phyloP scores from a whole-genome alignment of 192 early-diverging fungal genomes.

The Gonapodya sp. region DNA sequence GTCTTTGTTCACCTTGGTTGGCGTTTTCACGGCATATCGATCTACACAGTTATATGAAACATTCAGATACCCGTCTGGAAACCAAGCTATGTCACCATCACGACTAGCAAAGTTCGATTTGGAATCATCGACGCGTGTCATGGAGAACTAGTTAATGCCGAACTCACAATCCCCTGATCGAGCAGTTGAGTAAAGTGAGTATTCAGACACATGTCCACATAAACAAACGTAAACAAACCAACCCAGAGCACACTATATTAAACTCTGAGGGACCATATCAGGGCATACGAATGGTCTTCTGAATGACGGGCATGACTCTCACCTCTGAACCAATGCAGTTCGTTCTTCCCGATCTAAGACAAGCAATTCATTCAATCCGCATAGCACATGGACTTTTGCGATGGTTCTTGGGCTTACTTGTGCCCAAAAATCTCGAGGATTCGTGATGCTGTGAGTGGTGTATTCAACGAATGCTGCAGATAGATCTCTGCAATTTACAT shows the following conservation, averaged over 20 bases:
- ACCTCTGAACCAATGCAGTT: background rate
- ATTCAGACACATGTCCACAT: background rate
- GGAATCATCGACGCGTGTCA: too few relatives aligned
- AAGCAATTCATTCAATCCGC: background rate
- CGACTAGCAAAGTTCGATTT: too few relatives aligned
- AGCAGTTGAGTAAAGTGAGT: background rate
- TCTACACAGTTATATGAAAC: conserved; percentile 93
- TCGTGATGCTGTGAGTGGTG: background rate
- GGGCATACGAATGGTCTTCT: background rate
- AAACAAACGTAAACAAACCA: background rate
- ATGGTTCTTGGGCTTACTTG: background rate
- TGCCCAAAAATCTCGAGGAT: background rate
- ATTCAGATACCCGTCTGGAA: conserved; percentile 82
- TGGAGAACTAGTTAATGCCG: background rate
- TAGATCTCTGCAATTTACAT: too few relatives aligned
- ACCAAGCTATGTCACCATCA: conserved; percentile 88
- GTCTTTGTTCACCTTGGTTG: conserved; percentile 70
- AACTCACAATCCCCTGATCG: background rate
- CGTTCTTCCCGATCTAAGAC: background rate
- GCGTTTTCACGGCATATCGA: conserved; percentile 70
- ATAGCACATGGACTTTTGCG: background rate
- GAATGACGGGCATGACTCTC: background rate
- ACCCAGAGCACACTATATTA: background rate
- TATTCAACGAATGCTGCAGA: too few relatives aligned
- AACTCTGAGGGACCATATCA: background rate